Base-by-base conservation (phyloP, 345 rosid genomes). In the Citrus australasica region DNA sequence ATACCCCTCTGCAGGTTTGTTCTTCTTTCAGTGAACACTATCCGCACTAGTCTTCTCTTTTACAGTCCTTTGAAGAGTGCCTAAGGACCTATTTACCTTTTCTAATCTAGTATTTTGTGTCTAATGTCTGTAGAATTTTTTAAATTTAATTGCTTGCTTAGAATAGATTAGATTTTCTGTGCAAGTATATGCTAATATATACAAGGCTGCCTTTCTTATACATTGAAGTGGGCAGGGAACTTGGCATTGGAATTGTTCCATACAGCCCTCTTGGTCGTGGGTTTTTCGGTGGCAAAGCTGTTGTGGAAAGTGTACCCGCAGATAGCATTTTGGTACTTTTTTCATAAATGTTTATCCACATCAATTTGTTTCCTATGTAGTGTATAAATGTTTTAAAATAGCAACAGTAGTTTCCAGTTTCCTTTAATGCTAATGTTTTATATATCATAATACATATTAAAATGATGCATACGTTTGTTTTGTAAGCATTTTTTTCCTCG, bases 191-290 rank as follows among this genome's bases (percentile, higher is more conserved):
- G 14, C 48, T 10, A 9, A 33, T 74, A 22, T 27, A 69, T 48
- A 55, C 60, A 58, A 35, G 30, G 53, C 6, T 32, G 3, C 17
- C 30, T 24, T 77, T 32, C 27, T 77, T 73, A 74, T 66, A 9
- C 42, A 48, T 71, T 75, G 63, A 59, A 22, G 27, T 66, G 10
- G 79, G 80, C 78, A 83, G 89, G 90, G 89, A 87, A 76, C 93
- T 88, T 59, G 86, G 93, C 28, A 86, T 88, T 69, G 89, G 89
- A 74, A 83, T 88, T 77, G 90, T 84, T 76, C 82, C 89, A 10
- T 90, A 85, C 82, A 80, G 89, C 76, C 93, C 91, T 60, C 85
- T 90, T 48, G 93, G 91, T 70, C 82, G 84, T 22, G 93, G 93
- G 19, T 88, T 90, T 74, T 88, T 88, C 21, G 89, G 76, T 48